A percentile compares a stretch with the other conserved stretches of the same genome.
Conservation (phyloP, 805 yeast genomes). For the Metschnikowia dekortorum region DNA sequence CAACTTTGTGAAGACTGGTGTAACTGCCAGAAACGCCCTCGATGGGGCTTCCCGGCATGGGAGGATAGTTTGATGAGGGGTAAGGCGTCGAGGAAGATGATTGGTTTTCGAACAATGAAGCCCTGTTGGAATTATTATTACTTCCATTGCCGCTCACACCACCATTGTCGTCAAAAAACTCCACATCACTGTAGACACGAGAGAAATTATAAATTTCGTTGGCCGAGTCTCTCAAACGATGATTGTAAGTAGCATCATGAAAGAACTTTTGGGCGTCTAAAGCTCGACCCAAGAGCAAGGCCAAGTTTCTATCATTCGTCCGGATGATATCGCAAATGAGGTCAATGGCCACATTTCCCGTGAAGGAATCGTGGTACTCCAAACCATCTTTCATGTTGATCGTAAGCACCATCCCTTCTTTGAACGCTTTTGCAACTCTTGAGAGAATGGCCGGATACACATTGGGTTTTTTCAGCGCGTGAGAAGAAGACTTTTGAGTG, state of each 20-base stretch:
- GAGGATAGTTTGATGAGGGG: constrained; percentile 17
- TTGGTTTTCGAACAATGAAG: constrained; percentile 22
- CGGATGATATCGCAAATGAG: constrained; percentile 79
- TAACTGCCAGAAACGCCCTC: constrained; percentile 13
- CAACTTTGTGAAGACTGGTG: constrained; percentile 15
- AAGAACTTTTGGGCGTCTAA: constrained; percentile 91
- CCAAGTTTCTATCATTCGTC: constrained; percentile 88
- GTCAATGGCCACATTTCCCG: constrained; percentile 93
- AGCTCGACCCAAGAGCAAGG: constrained; percentile 82
- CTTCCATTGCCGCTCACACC: constrained; percentile 16
- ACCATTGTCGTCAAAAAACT: constrained; percentile 32
- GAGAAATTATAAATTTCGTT: constrained; percentile 85
- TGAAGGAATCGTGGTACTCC: constrained; percentile 86
- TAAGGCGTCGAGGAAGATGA: constrained; percentile 18
- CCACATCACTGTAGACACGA: constrained; percentile 47
- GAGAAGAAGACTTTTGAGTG: constrained; percentile 42
- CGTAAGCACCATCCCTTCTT: constrained; percentile 62
- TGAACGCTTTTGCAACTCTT: constrained; percentile 74
- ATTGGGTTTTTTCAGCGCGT: constrained; percentile 47
- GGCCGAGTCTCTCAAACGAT: constrained; percentile 80
- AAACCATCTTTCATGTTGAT: constrained; percentile 87
- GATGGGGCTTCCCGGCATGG: constrained; percentile 15
- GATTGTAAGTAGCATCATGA: constrained; percentile 94
- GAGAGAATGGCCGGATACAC: constrained; percentile 91
- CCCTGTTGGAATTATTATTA: constrained; percentile 24